Conservation (phyloP, 805 yeast genomes). For the Metschnikowia kunwiensis region DNA sequence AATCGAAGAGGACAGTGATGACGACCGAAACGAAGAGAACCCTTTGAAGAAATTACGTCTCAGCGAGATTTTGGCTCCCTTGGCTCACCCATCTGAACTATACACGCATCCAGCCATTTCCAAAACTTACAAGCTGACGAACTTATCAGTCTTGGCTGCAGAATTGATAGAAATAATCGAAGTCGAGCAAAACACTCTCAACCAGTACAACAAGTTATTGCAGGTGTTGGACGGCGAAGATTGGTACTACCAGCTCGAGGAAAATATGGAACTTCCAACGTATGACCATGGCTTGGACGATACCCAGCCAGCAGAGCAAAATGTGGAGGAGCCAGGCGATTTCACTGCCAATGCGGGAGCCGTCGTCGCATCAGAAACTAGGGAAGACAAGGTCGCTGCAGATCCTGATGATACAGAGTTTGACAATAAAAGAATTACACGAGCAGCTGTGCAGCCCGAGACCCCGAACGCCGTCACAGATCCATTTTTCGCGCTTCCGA, state of each 20-base stretch:
- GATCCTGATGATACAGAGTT: constrained; percentile 13
- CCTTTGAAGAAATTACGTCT: constrained; percentile 32
- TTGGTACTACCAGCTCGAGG: constrained; percentile 62
- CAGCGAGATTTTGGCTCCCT: constrained; percentile 64
- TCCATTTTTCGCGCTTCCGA: constrained; percentile 58
- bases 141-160: constrained; percentile 55
- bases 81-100: constrained; percentile 76
- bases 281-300: constrained; percentile 62
- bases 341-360: not conserved
- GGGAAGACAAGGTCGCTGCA: not conserved
- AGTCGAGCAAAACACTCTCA: constrained; percentile 75
- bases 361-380: not conserved
- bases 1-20: constrained; percentile 14
- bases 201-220: constrained; percentile 65
- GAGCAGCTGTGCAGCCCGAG: constrained; percentile 26
- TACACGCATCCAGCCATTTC: constrained; percentile 66
- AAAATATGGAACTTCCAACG: constrained; percentile 59
- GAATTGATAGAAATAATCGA: constrained; percentile 78
- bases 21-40: constrained; percentile 21
- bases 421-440: constrained; percentile 15
- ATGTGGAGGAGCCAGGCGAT: constrained; percentile 1
- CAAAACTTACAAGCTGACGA: constrained; percentile 55
- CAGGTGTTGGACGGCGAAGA: constrained; percentile 86
- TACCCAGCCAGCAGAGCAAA: constrained; percentile 7
- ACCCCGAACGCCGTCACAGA: constrained; percentile 56